These are phyloP conservation scores for Warburgia ugandensis DNA, from an alignment of 164 flowering plant genomes.

Conservation along the genomic window DNA sequence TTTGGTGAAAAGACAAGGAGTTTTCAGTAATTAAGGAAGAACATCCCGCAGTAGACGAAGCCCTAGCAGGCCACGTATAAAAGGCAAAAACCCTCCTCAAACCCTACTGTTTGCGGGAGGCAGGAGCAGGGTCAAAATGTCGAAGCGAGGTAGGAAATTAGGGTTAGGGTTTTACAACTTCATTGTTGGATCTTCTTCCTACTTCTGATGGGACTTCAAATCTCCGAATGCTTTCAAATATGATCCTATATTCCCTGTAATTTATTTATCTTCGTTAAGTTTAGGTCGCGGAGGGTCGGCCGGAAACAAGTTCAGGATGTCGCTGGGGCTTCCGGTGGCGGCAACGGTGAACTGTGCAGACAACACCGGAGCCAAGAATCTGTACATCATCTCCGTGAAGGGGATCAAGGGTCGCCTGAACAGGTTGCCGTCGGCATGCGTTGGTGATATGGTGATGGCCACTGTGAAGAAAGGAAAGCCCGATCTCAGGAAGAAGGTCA, in stretches of 20 bases:
- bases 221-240: too few species aligned
- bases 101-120: not conserved
- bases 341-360: conserved; percentile 81
- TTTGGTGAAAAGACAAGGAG: not conserved
- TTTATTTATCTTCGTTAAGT: not conserved
- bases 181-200: not conserved
- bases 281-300: conserved; percentile 72
- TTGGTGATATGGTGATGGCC: conserved; percentile 84
- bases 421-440: conserved; percentile 69
- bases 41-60: not conserved
- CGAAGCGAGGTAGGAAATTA: conserved; percentile 12
- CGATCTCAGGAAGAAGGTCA: conserved; percentile 74
- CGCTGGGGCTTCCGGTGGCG: conserved; percentile 82
- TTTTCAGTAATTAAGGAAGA: not conserved
- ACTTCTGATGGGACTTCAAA: not conserved
- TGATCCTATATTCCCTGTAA: not conserved
- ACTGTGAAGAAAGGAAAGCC: conserved; percentile 87
- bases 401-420: conserved; percentile 76
- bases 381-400: conserved; percentile 73
- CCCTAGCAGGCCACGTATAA: not conserved
- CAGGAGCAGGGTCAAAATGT: not conserved
- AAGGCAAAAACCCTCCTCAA: too few species aligned
- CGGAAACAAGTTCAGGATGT: conserved; percentile 82
- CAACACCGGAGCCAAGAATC: conserved; percentile 76
- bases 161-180: not conserved